phyloP scores from a whole-genome alignment of 805 yeast genomes.

The Candida corydali region DNA sequence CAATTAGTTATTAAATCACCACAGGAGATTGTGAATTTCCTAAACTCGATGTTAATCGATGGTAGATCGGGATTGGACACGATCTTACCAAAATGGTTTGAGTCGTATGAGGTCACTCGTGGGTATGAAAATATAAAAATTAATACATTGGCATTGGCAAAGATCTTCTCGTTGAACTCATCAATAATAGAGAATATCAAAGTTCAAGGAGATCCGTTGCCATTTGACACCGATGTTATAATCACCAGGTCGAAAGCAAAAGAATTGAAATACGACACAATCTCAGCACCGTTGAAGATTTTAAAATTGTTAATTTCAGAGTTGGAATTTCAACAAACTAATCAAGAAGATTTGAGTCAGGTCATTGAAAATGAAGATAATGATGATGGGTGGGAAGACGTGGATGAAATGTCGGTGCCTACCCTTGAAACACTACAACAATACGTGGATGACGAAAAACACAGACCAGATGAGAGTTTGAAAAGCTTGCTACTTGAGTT shows the following conservation, averaged over 20 bases:
- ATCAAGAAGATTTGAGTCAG: slow-evolving; percentile 27
- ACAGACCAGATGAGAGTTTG: slow-evolving; percentile 28
- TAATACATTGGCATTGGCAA: slow-evolving; percentile 67
- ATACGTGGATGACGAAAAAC: slow-evolving; percentile 45
- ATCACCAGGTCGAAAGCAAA: slow-evolving; percentile 83
- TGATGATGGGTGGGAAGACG: slow-evolving; percentile 72
- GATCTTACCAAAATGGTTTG: slow-evolving; percentile 78
- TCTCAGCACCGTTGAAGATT: slow-evolving; percentile 70
- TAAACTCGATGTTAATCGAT: slow-evolving; percentile 28
- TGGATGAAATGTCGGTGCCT: slow-evolving; percentile 62
- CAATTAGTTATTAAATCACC: slow-evolving; percentile 63
- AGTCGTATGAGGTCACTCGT: slow-evolving; percentile 72
- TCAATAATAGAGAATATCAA: slow-evolving; percentile 43
- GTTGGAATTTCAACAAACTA: slow-evolving; percentile 59
- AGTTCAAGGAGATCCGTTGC: slow-evolving; percentile 77
- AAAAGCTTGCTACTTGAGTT: slow-evolving; percentile 44
- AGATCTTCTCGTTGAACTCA: slow-evolving; percentile 59
- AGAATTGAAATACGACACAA: slow-evolving; percentile 59
- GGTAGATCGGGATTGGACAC: slow-evolving; percentile 43
- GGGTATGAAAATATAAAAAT: slow-evolving; percentile 71
- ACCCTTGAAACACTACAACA: slow-evolving; percentile 59
- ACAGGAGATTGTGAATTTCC: slow-evolving; percentile 56
- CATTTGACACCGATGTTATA: slow-evolving; percentile 60
- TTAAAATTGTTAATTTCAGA: slow-evolving; percentile 68
- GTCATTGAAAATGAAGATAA: slow-evolving; percentile 41